These are phyloP conservation scores for Aspergillus sp. DNA, from an alignment of 2,329 filamentous ascomycete genomes.

Conservation along the genomic window DNA sequence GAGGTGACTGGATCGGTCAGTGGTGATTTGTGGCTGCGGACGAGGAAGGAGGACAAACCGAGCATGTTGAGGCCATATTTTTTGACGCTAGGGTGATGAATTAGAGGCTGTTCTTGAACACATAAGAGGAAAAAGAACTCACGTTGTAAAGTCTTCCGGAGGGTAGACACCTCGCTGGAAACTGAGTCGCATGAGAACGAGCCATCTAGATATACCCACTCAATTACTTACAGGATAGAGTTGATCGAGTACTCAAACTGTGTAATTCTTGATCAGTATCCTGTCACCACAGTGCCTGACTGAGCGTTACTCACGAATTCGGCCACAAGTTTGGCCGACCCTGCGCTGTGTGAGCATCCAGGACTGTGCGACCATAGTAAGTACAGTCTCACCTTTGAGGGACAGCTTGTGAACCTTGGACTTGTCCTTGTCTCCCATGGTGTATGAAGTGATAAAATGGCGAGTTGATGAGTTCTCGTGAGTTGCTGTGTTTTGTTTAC, in stretches of 20 bases:
- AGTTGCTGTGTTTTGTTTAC: slow-evolving; percentile 28
- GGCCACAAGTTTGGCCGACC: slow-evolving; percentile 77
- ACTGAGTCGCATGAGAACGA: slow-evolving; percentile 40
- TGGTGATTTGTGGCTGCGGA: background rate
- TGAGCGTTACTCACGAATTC: slow-evolving; percentile 68
- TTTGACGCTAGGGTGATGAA: slow-evolving; percentile 57
- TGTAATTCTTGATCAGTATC: slow-evolving; percentile 34
- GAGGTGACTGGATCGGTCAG: slow-evolving; percentile 60
- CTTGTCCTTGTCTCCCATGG: slow-evolving; percentile 52
- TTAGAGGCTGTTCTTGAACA: slow-evolving; percentile 1
- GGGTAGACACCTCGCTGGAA: slow-evolving; percentile 83
- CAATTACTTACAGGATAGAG: slow-evolving; percentile 68
- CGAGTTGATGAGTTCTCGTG: background rate
- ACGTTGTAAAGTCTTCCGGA: slow-evolving; percentile 93
- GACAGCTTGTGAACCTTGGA: slow-evolving; percentile 94
- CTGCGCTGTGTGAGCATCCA: slow-evolving; percentile 30
- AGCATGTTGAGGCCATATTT: slow-evolving; percentile 99
- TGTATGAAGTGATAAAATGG: slow-evolving; percentile 6
- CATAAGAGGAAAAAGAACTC: slow-evolving; percentile 30
- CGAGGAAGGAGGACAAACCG: slow-evolving; percentile 41
- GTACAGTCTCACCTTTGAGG: slow-evolving; percentile 33
- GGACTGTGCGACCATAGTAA: background rate
- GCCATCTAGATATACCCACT: background rate
- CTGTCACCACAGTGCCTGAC: background rate
- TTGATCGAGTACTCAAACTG: slow-evolving; percentile 96